Percentiles rank a stretch among this genome's conserved stretches.
Conservation (phyloP, 2,329 filamentous ascomycete genomes). For the Monosporascus sp. region DNA sequence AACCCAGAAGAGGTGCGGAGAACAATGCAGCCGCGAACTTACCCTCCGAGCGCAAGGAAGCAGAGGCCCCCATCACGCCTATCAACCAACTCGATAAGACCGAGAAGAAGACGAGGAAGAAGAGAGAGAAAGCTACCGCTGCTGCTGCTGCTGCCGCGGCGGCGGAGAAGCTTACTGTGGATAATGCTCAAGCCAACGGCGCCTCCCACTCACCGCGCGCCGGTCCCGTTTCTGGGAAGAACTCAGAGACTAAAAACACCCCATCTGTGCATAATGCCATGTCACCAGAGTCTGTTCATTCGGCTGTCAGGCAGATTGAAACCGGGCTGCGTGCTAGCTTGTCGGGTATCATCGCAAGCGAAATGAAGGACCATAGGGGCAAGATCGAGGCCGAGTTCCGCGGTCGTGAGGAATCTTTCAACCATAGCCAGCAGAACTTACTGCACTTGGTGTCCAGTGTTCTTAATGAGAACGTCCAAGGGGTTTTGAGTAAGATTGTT, state of each 20-base stretch:
- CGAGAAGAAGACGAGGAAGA: slow-evolving; percentile 27
- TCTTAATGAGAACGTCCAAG: slow-evolving; percentile 58
- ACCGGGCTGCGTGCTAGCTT: slow-evolving; percentile 43
- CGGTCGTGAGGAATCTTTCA: slow-evolving; percentile 45
- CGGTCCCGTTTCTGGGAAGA: slow-evolving; percentile 28
- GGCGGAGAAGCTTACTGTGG: slow-evolving; percentile 35
- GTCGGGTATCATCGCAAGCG: slow-evolving; percentile 37
- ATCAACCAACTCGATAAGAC: slow-evolving; percentile 24
- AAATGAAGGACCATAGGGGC: slow-evolving; percentile 56
- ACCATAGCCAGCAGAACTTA: slow-evolving; percentile 47
- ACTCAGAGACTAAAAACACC: slow-evolving; percentile 20
- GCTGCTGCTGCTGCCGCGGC: slow-evolving; percentile 34
- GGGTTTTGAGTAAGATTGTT: slow-evolving; percentile 72
- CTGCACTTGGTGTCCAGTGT: slow-evolving; percentile 55
- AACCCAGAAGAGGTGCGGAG: slow-evolving; percentile 19
- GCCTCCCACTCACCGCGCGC: slow-evolving; percentile 28
- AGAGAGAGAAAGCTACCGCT: slow-evolving; percentile 51
- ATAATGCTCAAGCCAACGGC: slow-evolving; percentile 36
- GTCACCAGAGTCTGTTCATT: slow-evolving; percentile 42
- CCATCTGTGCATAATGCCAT: slow-evolving; percentile 18
- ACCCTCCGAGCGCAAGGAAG: slow-evolving; percentile 24
- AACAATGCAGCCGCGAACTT: slow-evolving; percentile 7
- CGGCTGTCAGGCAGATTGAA: slow-evolving; percentile 50
- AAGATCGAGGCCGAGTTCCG: slow-evolving; percentile 61
- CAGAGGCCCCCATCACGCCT: slow-evolving; percentile 18